Evolutionary conservation across 768 basidiomycete genomes (phyloP).

Genomic region (Lenzites betulinus): DNA sequence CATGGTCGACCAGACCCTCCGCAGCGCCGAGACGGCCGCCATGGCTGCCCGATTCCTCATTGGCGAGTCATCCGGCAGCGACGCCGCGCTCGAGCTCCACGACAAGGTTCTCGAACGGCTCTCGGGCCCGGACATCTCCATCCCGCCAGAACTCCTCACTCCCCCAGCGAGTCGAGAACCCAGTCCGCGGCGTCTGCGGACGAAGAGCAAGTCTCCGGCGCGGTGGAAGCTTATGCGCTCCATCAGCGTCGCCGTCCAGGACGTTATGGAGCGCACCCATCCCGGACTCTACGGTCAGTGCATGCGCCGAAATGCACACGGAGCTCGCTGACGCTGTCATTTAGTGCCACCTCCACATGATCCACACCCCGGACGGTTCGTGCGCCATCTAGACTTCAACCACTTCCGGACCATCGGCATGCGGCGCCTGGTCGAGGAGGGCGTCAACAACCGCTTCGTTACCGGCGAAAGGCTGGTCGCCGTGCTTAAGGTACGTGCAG

Average conservation of each 20-base stretch:
- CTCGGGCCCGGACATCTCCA: slow-evolving; percentile 63
- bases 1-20: slow-evolving; percentile 67
- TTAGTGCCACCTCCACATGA: slow-evolving; percentile 71
- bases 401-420: slow-evolving; percentile 98
- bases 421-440: slow-evolving; percentile 89
- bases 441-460: slow-evolving; percentile 87
- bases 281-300: slow-evolving; percentile 74
- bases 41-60: slow-evolving; percentile 46
- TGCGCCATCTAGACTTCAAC: slow-evolving; percentile 90
- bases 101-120: slow-evolving; percentile 61
- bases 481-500: slow-evolving; percentile 64
- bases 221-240: slow-evolving; percentile 82
- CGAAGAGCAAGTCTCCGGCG: slow-evolving; percentile 79
- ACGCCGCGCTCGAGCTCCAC: slow-evolving; percentile 53
- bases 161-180: slow-evolving; percentile 83
- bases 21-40: slow-evolving; percentile 65
- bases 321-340: slow-evolving; percentile 7
- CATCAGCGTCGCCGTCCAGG: slow-evolving; percentile 77
- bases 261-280: slow-evolving; percentile 60
- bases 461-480: slow-evolving; percentile 84
- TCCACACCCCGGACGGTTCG: slow-evolving; percentile 75
- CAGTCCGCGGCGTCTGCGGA: slow-evolving; percentile 72
- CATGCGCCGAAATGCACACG: slow-evolving; percentile 1
- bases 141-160: slow-evolving; percentile 74
- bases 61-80: slow-evolving; percentile 37